Conservation (phyloP, 257 asterid species). For the Solanum chiquidenum region DNA sequence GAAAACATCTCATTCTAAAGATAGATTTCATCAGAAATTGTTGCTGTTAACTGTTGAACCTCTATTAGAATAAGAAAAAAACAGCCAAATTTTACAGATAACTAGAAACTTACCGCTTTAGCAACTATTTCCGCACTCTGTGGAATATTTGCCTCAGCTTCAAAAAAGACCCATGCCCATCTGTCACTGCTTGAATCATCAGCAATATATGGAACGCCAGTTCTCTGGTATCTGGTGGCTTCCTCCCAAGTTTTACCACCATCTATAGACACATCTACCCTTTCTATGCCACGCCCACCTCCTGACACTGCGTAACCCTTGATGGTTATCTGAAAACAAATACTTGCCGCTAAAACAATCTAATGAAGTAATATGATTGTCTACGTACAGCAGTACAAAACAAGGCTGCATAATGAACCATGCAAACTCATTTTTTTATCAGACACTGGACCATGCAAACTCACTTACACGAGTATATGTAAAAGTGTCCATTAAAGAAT, state of each 20-base stretch:
- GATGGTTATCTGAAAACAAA: conserved; percentile 44
- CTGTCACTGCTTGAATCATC: conserved; percentile 57
- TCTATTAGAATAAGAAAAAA: neutral
- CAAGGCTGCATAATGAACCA: neutral
- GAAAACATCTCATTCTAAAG: neutral
- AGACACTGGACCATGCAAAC: neutral
- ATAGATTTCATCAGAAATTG: neutral
- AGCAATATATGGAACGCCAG: conserved; percentile 53
- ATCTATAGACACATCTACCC: conserved; percentile 78
- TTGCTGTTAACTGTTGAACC: neutral
- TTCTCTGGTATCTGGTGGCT: conserved; percentile 69
- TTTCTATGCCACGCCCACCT: conserved; percentile 95
- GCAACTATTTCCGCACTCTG: conserved; percentile 66
- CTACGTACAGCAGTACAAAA: neutral
- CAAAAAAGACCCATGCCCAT: conserved; percentile 98
- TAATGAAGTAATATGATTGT: neutral
- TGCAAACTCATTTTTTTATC: neutral
- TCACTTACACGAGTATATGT: neutral
- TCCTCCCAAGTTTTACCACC: conserved; percentile 93
- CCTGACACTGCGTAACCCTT: conserved; percentile 96
- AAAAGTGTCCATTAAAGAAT: neutral
- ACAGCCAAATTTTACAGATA: neutral
- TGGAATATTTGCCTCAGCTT: conserved; percentile 64
- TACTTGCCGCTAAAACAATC: neutral
- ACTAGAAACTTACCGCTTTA: conserved; percentile 63